Conservation (phyloP, 768 basidiomycete species). For the Cyclocybe aegerita region DNA sequence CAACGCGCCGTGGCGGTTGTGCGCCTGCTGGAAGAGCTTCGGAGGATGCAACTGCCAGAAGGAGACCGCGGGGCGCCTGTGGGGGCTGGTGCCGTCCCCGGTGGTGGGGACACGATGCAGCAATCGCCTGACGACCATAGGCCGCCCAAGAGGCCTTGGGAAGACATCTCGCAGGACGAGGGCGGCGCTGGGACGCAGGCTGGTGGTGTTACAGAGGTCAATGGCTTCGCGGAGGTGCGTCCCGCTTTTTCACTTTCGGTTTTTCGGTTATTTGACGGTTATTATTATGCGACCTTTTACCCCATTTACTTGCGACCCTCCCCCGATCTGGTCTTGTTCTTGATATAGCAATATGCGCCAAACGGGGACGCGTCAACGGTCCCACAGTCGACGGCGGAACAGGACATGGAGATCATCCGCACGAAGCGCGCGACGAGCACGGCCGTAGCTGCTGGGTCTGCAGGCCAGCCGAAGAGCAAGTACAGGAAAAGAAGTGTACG, state of each 20-base stretch:
- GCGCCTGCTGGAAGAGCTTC: constrained; percentile 62
- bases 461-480: constrained; percentile 70
- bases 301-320: neutral
- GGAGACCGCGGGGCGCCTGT: constrained; percentile 10
- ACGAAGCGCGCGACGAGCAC: constrained; percentile 76
- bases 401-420: constrained; percentile 84
- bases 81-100: neutral
- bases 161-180: constrained; percentile 59
- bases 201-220: constrained; percentile 11
- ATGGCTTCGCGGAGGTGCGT: constrained; percentile 33
- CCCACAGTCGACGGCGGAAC: constrained; percentile 66
- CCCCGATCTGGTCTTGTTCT: too few relatives aligned
- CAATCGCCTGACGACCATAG: constrained; percentile 50
- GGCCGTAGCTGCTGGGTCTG: constrained; percentile 47
- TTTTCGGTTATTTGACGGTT: neutral
- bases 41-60: constrained; percentile 41
- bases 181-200: constrained; percentile 17
- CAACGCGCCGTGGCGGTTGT: constrained; percentile 66
- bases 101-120: constrained; percentile 21
- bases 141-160: constrained; percentile 79
- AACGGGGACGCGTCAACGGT: constrained; percentile 29
- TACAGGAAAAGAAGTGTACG: constrained; percentile 86
- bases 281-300: neutral
- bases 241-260: neutral
- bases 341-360: constrained; percentile 23